Conservation (phyloP, 805 yeast genomes). For the Candida takata region DNA sequence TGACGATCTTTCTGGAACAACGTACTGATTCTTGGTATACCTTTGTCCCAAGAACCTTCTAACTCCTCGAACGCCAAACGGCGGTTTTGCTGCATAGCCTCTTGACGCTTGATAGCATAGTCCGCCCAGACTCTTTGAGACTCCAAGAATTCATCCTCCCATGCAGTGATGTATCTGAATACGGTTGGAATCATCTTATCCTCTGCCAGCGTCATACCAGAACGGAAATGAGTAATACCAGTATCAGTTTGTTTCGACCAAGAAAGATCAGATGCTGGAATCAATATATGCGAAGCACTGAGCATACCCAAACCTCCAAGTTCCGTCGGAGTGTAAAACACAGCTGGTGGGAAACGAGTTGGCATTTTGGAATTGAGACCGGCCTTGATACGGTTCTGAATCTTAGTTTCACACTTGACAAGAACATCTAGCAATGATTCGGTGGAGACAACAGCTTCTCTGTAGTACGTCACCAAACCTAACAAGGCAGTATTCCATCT, state of each 20-base stretch:
- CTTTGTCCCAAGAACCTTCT: conserved; percentile 94
- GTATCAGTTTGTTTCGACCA: conserved; percentile 94
- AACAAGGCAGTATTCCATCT: conserved; percentile 94
- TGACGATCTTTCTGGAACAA: conserved; percentile 92
- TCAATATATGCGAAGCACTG: conserved; percentile 91
- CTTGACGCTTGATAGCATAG: conserved; percentile 82
- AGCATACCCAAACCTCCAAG: conserved; percentile 97
- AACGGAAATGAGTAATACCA: conserved; percentile 88
- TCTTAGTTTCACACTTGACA: conserved; percentile 87
- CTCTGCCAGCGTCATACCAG: conserved; percentile 84
- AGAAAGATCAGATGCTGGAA: conserved; percentile 85
- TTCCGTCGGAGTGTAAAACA: conserved; percentile 95
- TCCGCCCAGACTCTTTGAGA: conserved; percentile 98
- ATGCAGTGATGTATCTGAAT: conserved; percentile 84
- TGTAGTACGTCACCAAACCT: conserved; percentile 77
- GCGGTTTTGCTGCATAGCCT: conserved; percentile 78
- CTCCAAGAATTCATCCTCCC: conserved; percentile 95
- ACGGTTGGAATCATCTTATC: conserved; percentile 84
- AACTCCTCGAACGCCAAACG: conserved; percentile 87
- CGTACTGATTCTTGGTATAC: conserved; percentile 93
- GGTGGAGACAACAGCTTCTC: conserved; percentile 90
- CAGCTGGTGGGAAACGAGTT: conserved; percentile 96
- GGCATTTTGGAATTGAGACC: conserved; percentile 99
- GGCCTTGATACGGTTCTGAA: conserved; percentile 89
- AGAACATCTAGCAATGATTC: conserved; percentile 68